phyloP scores from a whole-genome alignment of 1,284 basidiomycete genomes.

The Ceratobasidium sp. region DNA sequence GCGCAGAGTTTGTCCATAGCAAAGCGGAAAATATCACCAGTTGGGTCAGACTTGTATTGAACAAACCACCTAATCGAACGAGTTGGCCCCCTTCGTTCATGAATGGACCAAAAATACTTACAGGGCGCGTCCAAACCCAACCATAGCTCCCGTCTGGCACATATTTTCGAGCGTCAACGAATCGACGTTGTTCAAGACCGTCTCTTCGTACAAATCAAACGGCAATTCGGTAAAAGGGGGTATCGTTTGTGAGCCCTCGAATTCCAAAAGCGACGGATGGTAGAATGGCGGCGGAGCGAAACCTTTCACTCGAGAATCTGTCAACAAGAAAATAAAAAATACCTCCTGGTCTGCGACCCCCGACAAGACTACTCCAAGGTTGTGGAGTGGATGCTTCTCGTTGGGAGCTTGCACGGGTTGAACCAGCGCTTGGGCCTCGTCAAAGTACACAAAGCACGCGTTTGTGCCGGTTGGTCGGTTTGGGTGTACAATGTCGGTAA shows the following conservation, averaged over 20 bases:
- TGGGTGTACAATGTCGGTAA: not conserved
- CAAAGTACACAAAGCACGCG: constrained; percentile 3
- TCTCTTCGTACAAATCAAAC: not conserved
- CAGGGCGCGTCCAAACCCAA: not conserved
- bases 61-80: not conserved
- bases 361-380: constrained; percentile 11
- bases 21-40: not conserved
- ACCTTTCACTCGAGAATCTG: not conserved
- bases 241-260: not conserved
- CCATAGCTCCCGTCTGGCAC: not conserved
- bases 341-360: not conserved
- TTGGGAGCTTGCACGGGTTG: not conserved
- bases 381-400: not conserved
- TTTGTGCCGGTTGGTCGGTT: not conserved
- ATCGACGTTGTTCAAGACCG: not conserved
- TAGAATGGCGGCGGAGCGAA: constrained; percentile 7
- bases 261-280: not conserved
- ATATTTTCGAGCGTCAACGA: not conserved
- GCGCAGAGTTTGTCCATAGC: not conserved
- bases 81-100: not conserved
- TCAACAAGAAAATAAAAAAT: constrained; percentile 34
- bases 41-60: not conserved
- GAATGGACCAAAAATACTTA: not conserved
- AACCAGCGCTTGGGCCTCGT: constrained; percentile 15
- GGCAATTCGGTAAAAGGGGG: constrained; percentile 22